phyloP scores from a whole-genome alignment of 2,329 filamentous ascomycete species.

The Capronia americana region DNA sequence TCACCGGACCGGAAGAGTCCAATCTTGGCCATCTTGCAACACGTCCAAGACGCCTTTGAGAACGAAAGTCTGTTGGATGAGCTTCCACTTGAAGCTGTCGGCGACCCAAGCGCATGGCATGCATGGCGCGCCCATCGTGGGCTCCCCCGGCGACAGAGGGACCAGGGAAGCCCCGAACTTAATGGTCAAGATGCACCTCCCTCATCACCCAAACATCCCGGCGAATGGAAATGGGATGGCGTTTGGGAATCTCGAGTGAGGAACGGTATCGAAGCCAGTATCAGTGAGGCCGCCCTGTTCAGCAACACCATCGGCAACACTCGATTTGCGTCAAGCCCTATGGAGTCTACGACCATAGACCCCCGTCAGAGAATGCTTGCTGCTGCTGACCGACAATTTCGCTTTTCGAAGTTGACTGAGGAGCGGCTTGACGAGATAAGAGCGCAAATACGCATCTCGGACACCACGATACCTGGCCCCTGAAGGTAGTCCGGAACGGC shows the following conservation, averaged over 20 bases:
- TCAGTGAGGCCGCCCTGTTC: conserved; percentile 80
- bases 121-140: conserved; percentile 80
- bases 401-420: conserved; percentile 70
- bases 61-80: conserved; percentile 77
- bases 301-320: conserved; percentile 73
- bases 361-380: conserved; percentile 24
- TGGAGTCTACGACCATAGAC: conserved; percentile 21
- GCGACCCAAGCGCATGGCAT: conserved; percentile 91
- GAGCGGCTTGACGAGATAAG: conserved; percentile 62
- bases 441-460: conserved; percentile 19
- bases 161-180: conserved; percentile 29
- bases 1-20: conserved; percentile 16
- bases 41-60: conserved; percentile 82
- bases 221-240: conserved; percentile 97
- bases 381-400: conserved; percentile 57
- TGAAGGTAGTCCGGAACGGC: conserved; percentile 54
- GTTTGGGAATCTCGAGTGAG: conserved; percentile 92
- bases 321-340: conserved; percentile 57
- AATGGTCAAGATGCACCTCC: conserved; percentile 21
- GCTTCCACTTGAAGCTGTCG: conserved; percentile 79
- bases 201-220: conserved; percentile 59
- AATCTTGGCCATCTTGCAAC: conserved; percentile 60
- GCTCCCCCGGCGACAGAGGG: conserved; percentile 40
- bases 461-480: conserved; percentile 54
- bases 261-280: conserved; percentile 75